phyloP scores from a whole-genome alignment of 352 stramenopile species.

The Peronosclerospora sorghi region DNA sequence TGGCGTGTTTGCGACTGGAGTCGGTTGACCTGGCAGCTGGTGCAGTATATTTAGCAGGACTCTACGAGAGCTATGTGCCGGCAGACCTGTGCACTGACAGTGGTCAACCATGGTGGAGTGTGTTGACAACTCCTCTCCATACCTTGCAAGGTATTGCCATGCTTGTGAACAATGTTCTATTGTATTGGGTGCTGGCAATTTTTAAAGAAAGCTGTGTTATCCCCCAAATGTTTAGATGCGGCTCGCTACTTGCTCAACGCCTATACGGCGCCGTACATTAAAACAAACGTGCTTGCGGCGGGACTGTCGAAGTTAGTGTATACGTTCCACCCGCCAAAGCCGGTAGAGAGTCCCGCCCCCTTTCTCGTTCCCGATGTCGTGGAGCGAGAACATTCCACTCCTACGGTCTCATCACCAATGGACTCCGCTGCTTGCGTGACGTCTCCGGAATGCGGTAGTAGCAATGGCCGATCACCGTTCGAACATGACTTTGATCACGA shows the following conservation, averaged over 20 bases:
- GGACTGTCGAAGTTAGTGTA: constrained; percentile 68
- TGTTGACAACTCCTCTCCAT: constrained; percentile 48
- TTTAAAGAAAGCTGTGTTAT: constrained; percentile 62
- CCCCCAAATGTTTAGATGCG: constrained; percentile 56
- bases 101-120: constrained; percentile 62
- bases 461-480: constrained; percentile 54
- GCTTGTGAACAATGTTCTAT: constrained; percentile 25
- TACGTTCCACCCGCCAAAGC: constrained; percentile 50
- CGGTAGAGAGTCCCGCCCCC: constrained; percentile 39
- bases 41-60: constrained; percentile 71
- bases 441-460: constrained; percentile 59
- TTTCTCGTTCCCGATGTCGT: constrained; percentile 33
- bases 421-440: constrained; percentile 62
- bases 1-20: constrained; percentile 68
- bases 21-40: constrained; percentile 59
- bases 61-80: constrained; percentile 76
- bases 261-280: constrained; percentile 71
- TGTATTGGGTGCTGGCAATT: constrained; percentile 31
- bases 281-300: constrained; percentile 56
- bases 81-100: constrained; percentile 39
- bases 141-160: constrained; percentile 75
- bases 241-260: constrained; percentile 65
- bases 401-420: constrained; percentile 39
- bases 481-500: constrained; percentile 71
- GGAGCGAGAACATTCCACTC: constrained; percentile 27